These are phyloP conservation scores for Calycina herbarum DNA, from an alignment of 2,329 filamentous ascomycete species.

Conservation along the genomic window DNA sequence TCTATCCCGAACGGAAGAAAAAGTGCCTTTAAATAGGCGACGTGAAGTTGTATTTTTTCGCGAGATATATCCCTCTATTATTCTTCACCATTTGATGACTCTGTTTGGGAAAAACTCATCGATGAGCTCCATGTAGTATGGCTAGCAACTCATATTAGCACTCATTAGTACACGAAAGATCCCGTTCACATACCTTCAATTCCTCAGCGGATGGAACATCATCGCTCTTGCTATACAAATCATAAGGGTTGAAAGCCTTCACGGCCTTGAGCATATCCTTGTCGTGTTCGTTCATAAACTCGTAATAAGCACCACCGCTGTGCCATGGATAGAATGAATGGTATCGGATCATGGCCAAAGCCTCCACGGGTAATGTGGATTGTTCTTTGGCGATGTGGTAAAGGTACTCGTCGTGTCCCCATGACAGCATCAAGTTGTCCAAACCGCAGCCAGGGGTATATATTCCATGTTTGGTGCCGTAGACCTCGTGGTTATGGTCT, in stretches of 20 bases:
- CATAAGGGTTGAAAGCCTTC: slow-evolving; percentile 86
- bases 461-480: slow-evolving; percentile 75
- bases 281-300: slow-evolving; percentile 84
- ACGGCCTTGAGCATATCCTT: slow-evolving; percentile 78
- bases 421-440: slow-evolving; percentile 85
- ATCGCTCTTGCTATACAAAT: slow-evolving; percentile 89
- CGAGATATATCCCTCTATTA: neutral
- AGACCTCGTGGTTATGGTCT: slow-evolving; percentile 69
- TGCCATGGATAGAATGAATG: slow-evolving; percentile 96
- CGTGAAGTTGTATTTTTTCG: neutral
- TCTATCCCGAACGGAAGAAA: neutral
- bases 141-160: slow-evolving; percentile 42
- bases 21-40: neutral
- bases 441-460: slow-evolving; percentile 78
- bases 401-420: slow-evolving; percentile 87
- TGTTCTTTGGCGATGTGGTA: slow-evolving; percentile 87
- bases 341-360: slow-evolving; percentile 87
- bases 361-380: slow-evolving; percentile 74
- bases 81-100: slow-evolving; percentile 64
- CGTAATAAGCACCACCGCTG: slow-evolving; percentile 72
- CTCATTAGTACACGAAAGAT: neutral
- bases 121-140: slow-evolving; percentile 73
- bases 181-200: slow-evolving; percentile 58
- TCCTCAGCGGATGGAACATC: slow-evolving; percentile 73
- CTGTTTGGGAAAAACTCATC: slow-evolving; percentile 71